A percentile compares a stretch with the other conserved stretches of the same genome.
Evolutionary conservation across 2,329 filamentous ascomycete genomes (phyloP).

Genomic region (Cladorrhinum sp.): DNA sequence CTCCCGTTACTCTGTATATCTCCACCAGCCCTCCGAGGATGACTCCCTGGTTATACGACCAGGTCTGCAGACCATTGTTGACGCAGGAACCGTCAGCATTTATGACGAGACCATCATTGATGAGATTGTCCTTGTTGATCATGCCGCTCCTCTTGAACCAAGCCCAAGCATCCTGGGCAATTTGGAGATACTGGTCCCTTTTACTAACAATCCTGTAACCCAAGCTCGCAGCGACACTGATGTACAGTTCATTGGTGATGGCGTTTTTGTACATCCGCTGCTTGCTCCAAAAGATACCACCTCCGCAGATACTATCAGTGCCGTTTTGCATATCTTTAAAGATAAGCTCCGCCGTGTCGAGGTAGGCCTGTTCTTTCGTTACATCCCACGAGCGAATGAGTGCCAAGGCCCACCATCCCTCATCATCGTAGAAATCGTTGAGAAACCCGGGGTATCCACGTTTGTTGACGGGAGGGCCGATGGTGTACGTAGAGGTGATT

Average conservation of each 20-base stretch:
- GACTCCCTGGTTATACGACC: slow-evolving; percentile 58
- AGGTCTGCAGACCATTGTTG: slow-evolving; percentile 47
- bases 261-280: slow-evolving; percentile 49
- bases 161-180: slow-evolving; percentile 48
- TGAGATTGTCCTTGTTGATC: slow-evolving; percentile 47
- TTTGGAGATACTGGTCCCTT: slow-evolving; percentile 42
- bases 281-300: slow-evolving; percentile 59
- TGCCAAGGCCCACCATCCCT: slow-evolving; percentile 62
- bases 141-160: slow-evolving; percentile 52
- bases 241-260: slow-evolving; percentile 56
- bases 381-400: slow-evolving; percentile 55
- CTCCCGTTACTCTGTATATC: slow-evolving; percentile 42
- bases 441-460: slow-evolving; percentile 46
- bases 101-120: slow-evolving; percentile 52
- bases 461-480: slow-evolving; percentile 22
- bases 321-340: slow-evolving; percentile 55
- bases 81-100: slow-evolving; percentile 43
- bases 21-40: slow-evolving; percentile 52
- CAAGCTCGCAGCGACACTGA: slow-evolving; percentile 51
- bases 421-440: slow-evolving; percentile 59
- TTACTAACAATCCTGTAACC: slow-evolving; percentile 43
- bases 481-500: slow-evolving; percentile 38
- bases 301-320: slow-evolving; percentile 44
- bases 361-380: slow-evolving; percentile 45
- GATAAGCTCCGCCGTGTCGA: slow-evolving; percentile 49